These are phyloP conservation scores for Fusarium musae DNA, from an alignment of 2,329 filamentous ascomycete species.

Conservation along the genomic window DNA sequence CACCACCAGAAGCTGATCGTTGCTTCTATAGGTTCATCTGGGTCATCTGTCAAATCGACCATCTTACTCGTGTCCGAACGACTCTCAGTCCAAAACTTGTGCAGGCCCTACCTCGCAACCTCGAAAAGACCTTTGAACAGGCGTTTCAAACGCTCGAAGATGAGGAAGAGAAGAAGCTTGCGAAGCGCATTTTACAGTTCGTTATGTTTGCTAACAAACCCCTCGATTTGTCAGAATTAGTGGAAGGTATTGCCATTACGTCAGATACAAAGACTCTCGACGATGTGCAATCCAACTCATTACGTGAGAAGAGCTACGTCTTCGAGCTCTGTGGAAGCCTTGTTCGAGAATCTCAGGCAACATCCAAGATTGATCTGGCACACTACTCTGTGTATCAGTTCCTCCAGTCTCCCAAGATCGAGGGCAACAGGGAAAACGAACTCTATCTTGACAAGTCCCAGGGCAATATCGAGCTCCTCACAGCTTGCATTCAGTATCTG, in stretches of 20 bases:
- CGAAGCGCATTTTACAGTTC: not conserved
- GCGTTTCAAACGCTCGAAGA: not conserved
- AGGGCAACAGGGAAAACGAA: not conserved
- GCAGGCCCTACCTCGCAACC: not conserved
- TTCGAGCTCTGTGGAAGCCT: not conserved
- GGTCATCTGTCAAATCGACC: not conserved
- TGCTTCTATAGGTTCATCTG: accelerated
- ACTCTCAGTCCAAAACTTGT: not conserved
- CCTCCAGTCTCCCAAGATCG: accelerated
- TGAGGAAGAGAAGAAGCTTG: not conserved
- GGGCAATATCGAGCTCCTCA: not conserved
- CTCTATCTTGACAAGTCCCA: accelerated
- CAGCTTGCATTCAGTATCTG: accelerated
- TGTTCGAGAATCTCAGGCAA: not conserved
- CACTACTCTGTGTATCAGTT: not conserved
- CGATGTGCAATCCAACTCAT: not conserved
- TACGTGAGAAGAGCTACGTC: not conserved
- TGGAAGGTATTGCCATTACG: accelerated
- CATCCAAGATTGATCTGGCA: not conserved
- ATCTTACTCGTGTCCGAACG: not conserved
- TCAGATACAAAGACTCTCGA: not conserved
- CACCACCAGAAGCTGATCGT: accelerated
- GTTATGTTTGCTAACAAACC: not conserved
- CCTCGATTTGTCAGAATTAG: not conserved
- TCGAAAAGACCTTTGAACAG: not conserved